Evolutionary conservation across 306 rosid genomes (phyloP).

Genomic region (Purshia tridentata): DNA sequence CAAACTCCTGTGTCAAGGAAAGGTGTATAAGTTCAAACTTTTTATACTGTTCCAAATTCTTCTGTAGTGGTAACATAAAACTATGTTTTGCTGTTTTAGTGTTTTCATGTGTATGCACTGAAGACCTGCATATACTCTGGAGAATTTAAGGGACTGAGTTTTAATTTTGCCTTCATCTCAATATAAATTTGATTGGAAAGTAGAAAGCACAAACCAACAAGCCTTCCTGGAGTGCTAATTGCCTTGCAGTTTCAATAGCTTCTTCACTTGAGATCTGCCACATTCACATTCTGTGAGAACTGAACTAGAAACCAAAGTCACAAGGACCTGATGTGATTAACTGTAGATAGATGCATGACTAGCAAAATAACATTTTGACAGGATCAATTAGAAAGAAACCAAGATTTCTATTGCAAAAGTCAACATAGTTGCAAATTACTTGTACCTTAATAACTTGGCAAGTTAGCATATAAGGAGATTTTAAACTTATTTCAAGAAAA

Average conservation of each 20-base stretch:
- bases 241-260: conserved; percentile 88
- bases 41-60: background rate
- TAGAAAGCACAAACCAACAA: conserved; percentile 64
- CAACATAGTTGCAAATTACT: conserved; percentile 16
- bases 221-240: conserved; percentile 98
- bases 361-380: background rate
- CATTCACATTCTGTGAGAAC: conserved; percentile 29
- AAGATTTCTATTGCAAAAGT: background rate
- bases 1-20: too few species aligned
- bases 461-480: conserved; percentile 9
- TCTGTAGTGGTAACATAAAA: background rate
- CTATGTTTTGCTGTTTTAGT: background rate
- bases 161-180: conserved; percentile 5
- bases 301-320: background rate
- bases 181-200: conserved; percentile 14
- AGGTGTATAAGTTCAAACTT: too few species aligned
- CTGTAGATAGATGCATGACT: background rate
- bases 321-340: background rate
- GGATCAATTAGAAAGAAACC: conserved; percentile 11
- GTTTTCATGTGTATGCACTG: conserved; percentile 5
- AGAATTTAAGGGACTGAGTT: background rate
- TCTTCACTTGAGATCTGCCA: conserved; percentile 89
- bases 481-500: background rate
- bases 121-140: conserved; percentile 10
- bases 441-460: conserved; percentile 12